phyloP scores from a whole-genome alignment of 139 green algal species.

The Picochlorum costavermella region DNA sequence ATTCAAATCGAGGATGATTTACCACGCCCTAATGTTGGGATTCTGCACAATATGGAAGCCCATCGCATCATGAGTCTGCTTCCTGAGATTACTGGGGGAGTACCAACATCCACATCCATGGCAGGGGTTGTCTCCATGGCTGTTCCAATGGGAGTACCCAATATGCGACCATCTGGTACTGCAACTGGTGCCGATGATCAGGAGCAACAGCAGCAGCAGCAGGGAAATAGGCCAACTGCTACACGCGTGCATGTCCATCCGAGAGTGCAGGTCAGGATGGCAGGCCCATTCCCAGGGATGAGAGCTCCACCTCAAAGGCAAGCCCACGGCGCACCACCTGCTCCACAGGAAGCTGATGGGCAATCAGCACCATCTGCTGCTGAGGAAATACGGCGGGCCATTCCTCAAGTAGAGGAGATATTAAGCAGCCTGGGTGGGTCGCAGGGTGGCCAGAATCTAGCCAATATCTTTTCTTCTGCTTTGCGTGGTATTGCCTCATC shows the following conservation, averaged over 20 bases:
- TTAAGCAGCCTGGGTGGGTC: no score
- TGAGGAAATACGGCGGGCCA: no score
- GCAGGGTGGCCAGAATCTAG: no score
- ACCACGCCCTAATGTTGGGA: background rate
- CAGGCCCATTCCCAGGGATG: no score
- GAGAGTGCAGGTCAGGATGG: no score
- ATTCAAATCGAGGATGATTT: constrained; percentile 2
- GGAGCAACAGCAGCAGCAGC: background rate
- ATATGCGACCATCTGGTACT: background rate
- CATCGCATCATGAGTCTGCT: background rate
- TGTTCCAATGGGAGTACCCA: background rate
- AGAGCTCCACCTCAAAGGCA: no score
- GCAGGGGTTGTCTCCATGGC: background rate
- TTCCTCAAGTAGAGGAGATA: no score
- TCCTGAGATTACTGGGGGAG: background rate
- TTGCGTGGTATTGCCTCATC: no score
- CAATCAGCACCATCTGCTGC: no score
- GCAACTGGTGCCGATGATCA: background rate
- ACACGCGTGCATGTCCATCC: background rate
- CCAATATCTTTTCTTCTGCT: no score
- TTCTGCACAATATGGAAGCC: constrained; percentile 4
- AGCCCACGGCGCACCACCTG: no score
- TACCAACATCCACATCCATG: background rate
- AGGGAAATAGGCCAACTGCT: background rate
- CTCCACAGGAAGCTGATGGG: no score